Conservation (phyloP, 2,329 filamentous ascomycete genomes). For the Cylindrodendrum hubeiense region DNA sequence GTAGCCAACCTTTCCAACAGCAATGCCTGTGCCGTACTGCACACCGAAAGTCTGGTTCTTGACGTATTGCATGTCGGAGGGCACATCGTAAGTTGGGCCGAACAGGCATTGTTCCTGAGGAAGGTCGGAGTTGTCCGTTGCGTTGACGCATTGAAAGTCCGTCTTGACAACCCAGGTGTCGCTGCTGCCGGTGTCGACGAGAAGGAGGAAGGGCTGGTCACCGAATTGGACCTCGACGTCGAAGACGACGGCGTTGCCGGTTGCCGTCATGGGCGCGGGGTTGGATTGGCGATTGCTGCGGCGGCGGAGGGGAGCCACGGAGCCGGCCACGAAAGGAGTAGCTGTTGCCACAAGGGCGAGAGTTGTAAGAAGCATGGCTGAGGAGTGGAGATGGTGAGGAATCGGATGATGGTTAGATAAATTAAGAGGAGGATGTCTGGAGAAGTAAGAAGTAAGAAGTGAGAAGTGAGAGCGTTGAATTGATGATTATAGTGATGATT, state of each 20-base stretch:
- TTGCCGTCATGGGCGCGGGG: conserved; percentile 15
- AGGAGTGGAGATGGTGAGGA: not conserved
- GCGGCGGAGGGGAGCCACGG: conserved; percentile 23
- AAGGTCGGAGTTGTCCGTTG: conserved; percentile 12
- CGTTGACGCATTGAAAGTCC: conserved; percentile 29
- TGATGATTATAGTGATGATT: not conserved
- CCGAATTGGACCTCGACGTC: conserved; percentile 30
- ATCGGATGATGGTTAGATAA: not conserved
- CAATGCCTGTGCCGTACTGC: conserved; percentile 36
- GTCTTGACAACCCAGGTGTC: conserved; percentile 31
- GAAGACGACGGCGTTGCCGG: conserved; percentile 35
- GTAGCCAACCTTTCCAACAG: conserved; percentile 30
- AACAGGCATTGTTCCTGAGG: conserved; percentile 25
- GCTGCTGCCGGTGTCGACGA: conserved; percentile 35
- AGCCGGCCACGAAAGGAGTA: not conserved
- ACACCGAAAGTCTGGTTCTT: conserved; percentile 46
- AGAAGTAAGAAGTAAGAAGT: no score
- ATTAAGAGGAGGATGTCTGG: not conserved
- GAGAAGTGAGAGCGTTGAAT: not conserved
- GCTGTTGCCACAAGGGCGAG: not conserved
- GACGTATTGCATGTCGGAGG: conserved; percentile 15
- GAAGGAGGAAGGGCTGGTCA: conserved; percentile 31
- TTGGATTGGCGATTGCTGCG: conserved; percentile 6
- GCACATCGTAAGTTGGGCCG: conserved; percentile 23
- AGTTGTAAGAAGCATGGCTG: not conserved